A percentile compares a stretch with the other conserved stretches of the same genome.
Evolutionary conservation across 345 rosid genomes (phyloP).

Genomic region (Hevea brasiliensis): DNA sequence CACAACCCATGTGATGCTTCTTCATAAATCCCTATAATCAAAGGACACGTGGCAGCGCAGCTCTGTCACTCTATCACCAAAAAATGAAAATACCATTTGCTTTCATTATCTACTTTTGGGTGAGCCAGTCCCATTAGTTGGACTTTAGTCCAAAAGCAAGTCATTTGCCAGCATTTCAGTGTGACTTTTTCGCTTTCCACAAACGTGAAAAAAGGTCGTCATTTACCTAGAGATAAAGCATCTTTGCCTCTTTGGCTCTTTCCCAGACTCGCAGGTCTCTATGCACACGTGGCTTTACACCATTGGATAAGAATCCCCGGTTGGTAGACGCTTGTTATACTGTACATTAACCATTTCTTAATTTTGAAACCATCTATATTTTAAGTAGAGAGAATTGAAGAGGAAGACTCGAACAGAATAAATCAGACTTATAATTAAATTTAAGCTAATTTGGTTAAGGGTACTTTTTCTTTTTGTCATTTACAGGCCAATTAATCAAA

Average conservation of each 20-base stretch:
- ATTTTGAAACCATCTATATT: no score
- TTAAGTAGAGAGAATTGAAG: no score
- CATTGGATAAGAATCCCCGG: no score
- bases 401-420: no score
- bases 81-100: background rate
- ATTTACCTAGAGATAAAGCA: background rate
- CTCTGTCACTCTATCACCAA: background rate
- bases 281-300: background rate
- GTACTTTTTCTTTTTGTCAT: background rate
- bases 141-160: constrained; percentile 30
- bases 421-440: no score
- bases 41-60: constrained; percentile 22
- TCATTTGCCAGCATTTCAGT: constrained; percentile 9
- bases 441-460: background rate
- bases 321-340: no score
- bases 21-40: background rate
- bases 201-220: background rate
- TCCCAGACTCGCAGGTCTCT: no score
- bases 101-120: background rate
- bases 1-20: constrained; percentile 30
- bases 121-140: constrained; percentile 16
- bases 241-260: background rate
- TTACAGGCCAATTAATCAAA: background rate
- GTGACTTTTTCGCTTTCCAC: background rate
- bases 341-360: no score